Percentiles rank a stretch among this genome's conserved stretches.
Evolutionary conservation across 441 rosid genomes (phyloP).

Genomic region (Pelargonium fulgidum): DNA sequence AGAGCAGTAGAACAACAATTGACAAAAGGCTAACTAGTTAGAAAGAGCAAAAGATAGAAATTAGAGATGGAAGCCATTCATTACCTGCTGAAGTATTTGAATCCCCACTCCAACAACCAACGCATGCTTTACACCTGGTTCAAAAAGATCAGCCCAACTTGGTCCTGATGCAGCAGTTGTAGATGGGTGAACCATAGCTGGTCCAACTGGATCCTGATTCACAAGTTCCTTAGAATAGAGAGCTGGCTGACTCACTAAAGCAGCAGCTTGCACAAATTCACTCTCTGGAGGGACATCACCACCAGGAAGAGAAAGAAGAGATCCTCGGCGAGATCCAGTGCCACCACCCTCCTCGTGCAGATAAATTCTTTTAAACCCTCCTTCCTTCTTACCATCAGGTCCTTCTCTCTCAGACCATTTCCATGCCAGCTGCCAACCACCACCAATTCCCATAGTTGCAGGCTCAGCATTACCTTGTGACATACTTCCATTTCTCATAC

Average conservation of each 20-base stretch:
- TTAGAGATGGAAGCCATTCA: no score
- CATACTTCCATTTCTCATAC: slow-evolving; percentile 57
- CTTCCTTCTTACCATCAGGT: slow-evolving; percentile 67
- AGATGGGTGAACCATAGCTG: slow-evolving; percentile 73
- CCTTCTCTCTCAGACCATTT: slow-evolving; percentile 77
- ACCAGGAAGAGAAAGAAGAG: slow-evolving; percentile 53
- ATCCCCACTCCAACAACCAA: slow-evolving; percentile 69
- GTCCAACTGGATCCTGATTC: slow-evolving; percentile 60
- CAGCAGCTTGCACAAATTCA: slow-evolving; percentile 62
- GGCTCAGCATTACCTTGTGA: slow-evolving; percentile 42
- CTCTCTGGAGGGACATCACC: slow-evolving; percentile 38
- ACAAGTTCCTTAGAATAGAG: slow-evolving; percentile 53
- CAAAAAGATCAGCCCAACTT: slow-evolving; percentile 57
- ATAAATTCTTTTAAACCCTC: slow-evolving; percentile 76
- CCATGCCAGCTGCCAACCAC: slow-evolving; percentile 99
- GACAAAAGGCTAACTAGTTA: no score
- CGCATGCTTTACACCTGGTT: slow-evolving; percentile 80
- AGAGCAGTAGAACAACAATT: no score
- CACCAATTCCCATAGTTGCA: slow-evolving; percentile 70
- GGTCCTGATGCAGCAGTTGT: slow-evolving; percentile 53
- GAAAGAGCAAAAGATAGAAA: no score
- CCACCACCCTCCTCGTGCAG: slow-evolving; percentile 59
- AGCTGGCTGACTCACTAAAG: slow-evolving; percentile 71
- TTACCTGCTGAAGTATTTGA: slow-evolving; percentile 84
- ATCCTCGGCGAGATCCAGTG: slow-evolving; percentile 55